Percentiles rank a stretch among this genome's conserved stretches.
phyloP scores from a whole-genome alignment of 495 filamentous ascomycete species.

The Penicillium daleae region DNA sequence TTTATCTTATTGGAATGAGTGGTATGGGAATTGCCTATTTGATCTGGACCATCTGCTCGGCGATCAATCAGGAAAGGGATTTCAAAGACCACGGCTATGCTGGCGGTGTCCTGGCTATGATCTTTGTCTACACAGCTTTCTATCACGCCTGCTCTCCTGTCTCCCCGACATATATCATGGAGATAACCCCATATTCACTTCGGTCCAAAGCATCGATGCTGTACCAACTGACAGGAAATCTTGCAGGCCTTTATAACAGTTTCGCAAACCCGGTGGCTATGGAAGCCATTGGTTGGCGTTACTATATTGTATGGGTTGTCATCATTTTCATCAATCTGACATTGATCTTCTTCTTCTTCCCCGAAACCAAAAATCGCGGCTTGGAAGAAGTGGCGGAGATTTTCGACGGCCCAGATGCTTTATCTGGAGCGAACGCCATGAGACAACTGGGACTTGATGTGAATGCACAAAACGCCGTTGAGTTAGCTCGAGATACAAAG shows the following conservation, averaged over 20 bases:
- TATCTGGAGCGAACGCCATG: constrained; percentile 31
- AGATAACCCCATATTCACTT: constrained; percentile 68
- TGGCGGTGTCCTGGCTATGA: constrained; percentile 62
- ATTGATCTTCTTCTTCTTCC: constrained; percentile 67
- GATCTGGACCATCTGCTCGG: constrained; percentile 62
- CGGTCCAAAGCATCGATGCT: constrained; percentile 72
- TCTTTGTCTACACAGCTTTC: constrained; percentile 38
- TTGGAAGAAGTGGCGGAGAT: constrained; percentile 68
- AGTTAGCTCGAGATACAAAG: constrained; percentile 10
- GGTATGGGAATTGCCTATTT: constrained; percentile 64
- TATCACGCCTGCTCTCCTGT: constrained; percentile 58
- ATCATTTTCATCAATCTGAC: constrained; percentile 60
- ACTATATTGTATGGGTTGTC: constrained; percentile 64
- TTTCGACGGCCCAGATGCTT: constrained; percentile 62
- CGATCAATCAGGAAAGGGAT: constrained; percentile 52
- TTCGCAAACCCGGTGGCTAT: constrained; percentile 66
- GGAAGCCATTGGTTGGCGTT: constrained; percentile 59
- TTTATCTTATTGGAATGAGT: constrained; percentile 60
- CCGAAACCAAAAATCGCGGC: constrained; percentile 65
- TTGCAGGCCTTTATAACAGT: constrained; percentile 53
- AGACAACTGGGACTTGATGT: constrained; percentile 18
- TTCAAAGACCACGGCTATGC: constrained; percentile 51
- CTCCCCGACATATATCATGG: constrained; percentile 64
- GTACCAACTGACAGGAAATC: constrained; percentile 62
- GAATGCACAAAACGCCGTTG: constrained; percentile 18